Evolutionary conservation across 2,329 filamentous ascomycete genomes (phyloP).

Genomic region (Colletotrichum trifolii): DNA sequence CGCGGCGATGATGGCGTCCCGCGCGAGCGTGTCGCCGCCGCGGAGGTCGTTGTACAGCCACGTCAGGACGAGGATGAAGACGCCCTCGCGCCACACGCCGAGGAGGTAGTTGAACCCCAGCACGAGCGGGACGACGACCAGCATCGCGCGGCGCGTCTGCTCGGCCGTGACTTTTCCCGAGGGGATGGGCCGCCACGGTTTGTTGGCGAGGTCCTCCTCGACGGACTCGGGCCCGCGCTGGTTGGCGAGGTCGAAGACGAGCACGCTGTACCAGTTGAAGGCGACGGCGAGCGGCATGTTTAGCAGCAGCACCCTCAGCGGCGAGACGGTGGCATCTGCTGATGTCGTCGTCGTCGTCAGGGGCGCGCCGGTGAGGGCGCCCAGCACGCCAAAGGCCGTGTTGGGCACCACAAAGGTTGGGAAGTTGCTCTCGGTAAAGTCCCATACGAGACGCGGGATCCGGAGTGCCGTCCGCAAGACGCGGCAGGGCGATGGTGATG

Average conservation of each 20-base stretch:
- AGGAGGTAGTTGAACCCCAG: constrained; percentile 37
- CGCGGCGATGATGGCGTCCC: constrained; percentile 43
- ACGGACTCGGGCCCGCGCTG: constrained; percentile 41
- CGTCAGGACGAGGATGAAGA: constrained; percentile 41
- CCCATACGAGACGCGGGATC: constrained; percentile 29
- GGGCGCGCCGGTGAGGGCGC: constrained; percentile 23
- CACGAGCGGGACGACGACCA: constrained; percentile 40
- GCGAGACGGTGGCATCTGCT: too few relatives aligned
- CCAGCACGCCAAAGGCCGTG: constrained; percentile 32
- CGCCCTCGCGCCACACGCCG: constrained; percentile 38
- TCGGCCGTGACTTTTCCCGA: constrained; percentile 40
- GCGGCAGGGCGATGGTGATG: constrained; percentile 3
- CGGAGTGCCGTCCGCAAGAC: constrained; percentile 1
- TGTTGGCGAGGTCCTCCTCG: constrained; percentile 45
- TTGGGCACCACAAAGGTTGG: constrained; percentile 32
- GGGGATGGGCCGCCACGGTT: constrained; percentile 47
- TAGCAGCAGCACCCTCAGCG: constrained; percentile 16
- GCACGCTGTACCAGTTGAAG: constrained; percentile 45
- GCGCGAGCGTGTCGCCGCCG: constrained; percentile 40
- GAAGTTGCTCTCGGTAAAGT: constrained; percentile 37
- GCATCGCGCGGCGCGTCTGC: constrained; percentile 42
- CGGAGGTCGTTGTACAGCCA: constrained; percentile 48
- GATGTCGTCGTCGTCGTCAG: constrained; percentile 15
- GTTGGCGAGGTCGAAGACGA: constrained; percentile 45
- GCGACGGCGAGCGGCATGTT: constrained; percentile 29